Base-by-base conservation (phyloP, 75 land plant genomes). In the Sequoia sempervirens region DNA sequence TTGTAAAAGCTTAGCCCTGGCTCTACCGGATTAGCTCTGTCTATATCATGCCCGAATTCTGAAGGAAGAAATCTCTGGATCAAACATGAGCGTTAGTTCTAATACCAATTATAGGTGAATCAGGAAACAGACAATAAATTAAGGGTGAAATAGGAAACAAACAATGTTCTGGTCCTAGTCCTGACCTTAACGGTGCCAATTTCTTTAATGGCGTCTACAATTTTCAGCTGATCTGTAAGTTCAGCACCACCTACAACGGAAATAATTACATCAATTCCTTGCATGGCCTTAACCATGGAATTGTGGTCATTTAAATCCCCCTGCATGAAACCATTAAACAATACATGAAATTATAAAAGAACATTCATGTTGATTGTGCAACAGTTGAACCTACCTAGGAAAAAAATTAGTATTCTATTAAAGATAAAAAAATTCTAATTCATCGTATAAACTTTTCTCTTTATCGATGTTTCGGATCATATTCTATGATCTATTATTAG, bases 31-130 rank as follows among this genome's bases (percentile, higher is more conserved):
- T 84, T 43, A 2, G 81, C 53, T 50, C 47, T 84, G 23, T 84
- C 84, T 15, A 84, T 46, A 45, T 84, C 84, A 76, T 75, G 81
- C 40, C 86, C 86, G 36, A 85, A 85, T 36, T 85, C 86, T 41
- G 86, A 85, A 64, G 86, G 86, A n/a, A 85, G 47, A 45, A 85
- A 83, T 26, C 86, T 85, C 86, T 83, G 86, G 78, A 52, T 28
- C 36, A 70, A 61, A 61, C 26, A 23, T 26, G n/a, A 1, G 5
- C 66, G 7, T 61, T 70, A 70, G 10, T 28, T 28, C 15, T 70
- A 23, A 11, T 3, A 70, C 2, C 36, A 70, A 32, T 30, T 10
- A 32, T 1, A 70, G 36, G 2, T 70, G n/a, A n/a, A n/a, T n/a
- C n/a, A n/a, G n/a, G n/a, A n/a, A n/a, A n/a, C n/a, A n/a, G n/a